Base-by-base conservation (phyloP, 1,139 yeast species). In the Candida neerlandica region DNA sequence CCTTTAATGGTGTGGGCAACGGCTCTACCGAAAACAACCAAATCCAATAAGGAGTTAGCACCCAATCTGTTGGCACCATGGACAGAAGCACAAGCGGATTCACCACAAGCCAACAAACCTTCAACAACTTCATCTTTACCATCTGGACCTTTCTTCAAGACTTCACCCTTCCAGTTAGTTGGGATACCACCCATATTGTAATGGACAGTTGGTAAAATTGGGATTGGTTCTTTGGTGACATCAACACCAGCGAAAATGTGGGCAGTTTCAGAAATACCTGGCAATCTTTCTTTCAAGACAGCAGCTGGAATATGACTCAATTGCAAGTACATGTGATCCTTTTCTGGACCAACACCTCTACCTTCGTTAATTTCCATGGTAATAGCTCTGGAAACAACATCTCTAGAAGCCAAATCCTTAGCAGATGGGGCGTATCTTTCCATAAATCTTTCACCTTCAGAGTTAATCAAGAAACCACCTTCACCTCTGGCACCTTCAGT, bases 151-250 rank as follows among this genome's bases (percentile, higher is more conserved):
- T 87, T 70, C 51, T 90, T 90, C 60, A 94, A 73, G 46, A 85
- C 97, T 77, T 94, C 97, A 79, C 98, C 98, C 62, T 87, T 88
- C 89, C 91, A 94, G 71, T 87, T 90, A 62, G 99, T 94, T 71
- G 99, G 99, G 60, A 94, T 89, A 85, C 99, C 99, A 73, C 99
- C 99, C 99, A 94, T 94, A 76, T 94, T 94, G 81, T 94, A 94
- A 76, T 94, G 99, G 57, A 94, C 99, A 57, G 99, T 94, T 63
- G 99, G 99, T 66, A 94, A 77, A 63, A 94, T 94, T 64, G 99
- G 99, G 69, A 95, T 95, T 66, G 99, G 99, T 78, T 94, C 97
- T 81, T 94, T 94, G 58, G 99, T 94, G 58, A 94, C 98, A 73
- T 94, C 99, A 60, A 94, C 99, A 79, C 99, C 99, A 47, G 99